Evolutionary conservation across 2,329 filamentous ascomycete genomes (phyloP), one percentile per base, ranked within the genome.

Genomic region (Xylaria sp.): DNA sequence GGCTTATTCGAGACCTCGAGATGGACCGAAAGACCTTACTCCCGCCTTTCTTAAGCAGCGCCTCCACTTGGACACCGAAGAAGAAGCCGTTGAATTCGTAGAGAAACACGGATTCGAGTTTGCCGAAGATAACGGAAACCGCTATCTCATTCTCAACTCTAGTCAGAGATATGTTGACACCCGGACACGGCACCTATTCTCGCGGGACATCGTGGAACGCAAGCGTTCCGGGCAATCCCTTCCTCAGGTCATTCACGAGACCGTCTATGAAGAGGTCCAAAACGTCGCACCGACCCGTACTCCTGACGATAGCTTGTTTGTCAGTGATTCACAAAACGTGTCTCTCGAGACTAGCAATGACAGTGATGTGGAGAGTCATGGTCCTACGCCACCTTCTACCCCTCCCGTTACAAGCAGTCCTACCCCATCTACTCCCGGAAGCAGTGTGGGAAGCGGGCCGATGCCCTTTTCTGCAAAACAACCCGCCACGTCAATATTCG

Each of bases 61-160:
- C 56, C 73, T 88, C n/a, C 76, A 78, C 16, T 92, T 91, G 59
- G 89, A 91, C 57, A 84, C 81, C 0, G 79, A 87, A 51, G 72
- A 81, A 26, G 85, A 91, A 53, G 87, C 89, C 7, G 76, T 88
- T 16, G 76, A 80, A 1, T 87, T 91, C 69, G 84, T 84, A 0
- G 78, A 83, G 61, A 71, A 78, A n/a, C 82, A 86, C 52, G 77
- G 76, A 7, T 72, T 87, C 24, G 71, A 76, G 19, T 85, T 87
- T 48, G 71, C 77, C 40, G 56, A 71, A 62, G 60, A 78, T 60
- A 51, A 70, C 56, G 61, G 70, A 57, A 50, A 70, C 56, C 63
- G 70, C 64, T 76, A 78, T 47, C 64, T 83, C 5, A 67, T 80
- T 8, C 67, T 82, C 17, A 74, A 77, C 48, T 76, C 73, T 56